phyloP scores from a whole-genome alignment of 371 early-diverging fungal genomes.

The Mucor irregularis region DNA sequence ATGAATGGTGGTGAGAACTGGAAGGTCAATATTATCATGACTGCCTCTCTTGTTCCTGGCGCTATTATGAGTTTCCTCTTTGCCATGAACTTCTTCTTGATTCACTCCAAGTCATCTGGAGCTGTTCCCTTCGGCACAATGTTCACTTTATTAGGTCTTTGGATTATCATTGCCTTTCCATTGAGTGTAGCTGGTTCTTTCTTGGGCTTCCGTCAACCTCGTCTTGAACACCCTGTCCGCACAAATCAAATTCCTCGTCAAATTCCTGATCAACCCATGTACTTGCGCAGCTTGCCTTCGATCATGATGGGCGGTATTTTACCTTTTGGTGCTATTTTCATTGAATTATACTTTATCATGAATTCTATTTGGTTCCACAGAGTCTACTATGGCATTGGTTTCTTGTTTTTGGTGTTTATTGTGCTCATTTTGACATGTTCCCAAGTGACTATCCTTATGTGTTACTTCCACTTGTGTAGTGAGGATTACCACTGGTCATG shows the following conservation, averaged over 20 bases:
- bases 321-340: conserved; percentile 91
- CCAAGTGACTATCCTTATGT: conserved; percentile 83
- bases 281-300: conserved; percentile 74
- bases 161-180: conserved; percentile 89
- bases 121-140: conserved; percentile 94
- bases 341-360: conserved; percentile 89
- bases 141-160: conserved; percentile 81
- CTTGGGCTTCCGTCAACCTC: conserved; percentile 86
- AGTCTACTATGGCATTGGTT: conserved; percentile 91
- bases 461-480: conserved; percentile 88
- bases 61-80: conserved; percentile 69
- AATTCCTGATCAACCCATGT: conserved; percentile 80
- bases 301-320: conserved; percentile 83
- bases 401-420: conserved; percentile 78
- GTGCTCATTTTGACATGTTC: conserved; percentile 83
- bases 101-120: conserved; percentile 83
- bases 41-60: conserved; percentile 84
- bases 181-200: conserved; percentile 91
- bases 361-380: conserved; percentile 90
- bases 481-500: conserved; percentile 97
- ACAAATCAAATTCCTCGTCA: conserved; percentile 94
- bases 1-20: conserved; percentile 90
- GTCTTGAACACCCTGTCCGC: conserved; percentile 87
- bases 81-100: conserved; percentile 88
- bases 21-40: conserved; percentile 79